phyloP scores from a whole-genome alignment of 345 rosid species.

The Limnanthes douglasii region DNA sequence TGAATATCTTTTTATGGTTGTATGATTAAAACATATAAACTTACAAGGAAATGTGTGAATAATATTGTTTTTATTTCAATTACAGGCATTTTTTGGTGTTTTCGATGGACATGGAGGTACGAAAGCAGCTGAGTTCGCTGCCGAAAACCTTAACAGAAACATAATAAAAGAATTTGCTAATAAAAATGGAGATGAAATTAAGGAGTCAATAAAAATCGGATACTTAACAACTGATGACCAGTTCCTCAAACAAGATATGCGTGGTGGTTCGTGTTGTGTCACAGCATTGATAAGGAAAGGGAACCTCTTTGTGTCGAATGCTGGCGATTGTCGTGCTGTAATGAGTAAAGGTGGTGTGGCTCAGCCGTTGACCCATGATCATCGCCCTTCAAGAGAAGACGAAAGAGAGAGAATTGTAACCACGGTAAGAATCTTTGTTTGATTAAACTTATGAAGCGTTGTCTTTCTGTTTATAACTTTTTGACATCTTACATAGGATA shows the following conservation, averaged over 20 bases:
- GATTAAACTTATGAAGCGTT: too few species aligned
- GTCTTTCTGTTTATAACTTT: too few species aligned
- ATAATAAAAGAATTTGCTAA: constrained; percentile 26
- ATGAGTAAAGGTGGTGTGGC: constrained; percentile 63
- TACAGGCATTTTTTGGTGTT: constrained; percentile 67
- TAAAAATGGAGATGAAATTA: constrained; percentile 21
- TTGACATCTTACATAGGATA: too few species aligned
- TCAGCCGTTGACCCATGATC: constrained; percentile 73
- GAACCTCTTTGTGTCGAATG: constrained; percentile 65
- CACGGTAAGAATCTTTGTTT: constrained; percentile 26
- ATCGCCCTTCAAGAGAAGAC: constrained; percentile 70
- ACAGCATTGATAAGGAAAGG: constrained; percentile 63
- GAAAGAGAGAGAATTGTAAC: constrained; percentile 55
- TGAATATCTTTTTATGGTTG: too few species aligned
- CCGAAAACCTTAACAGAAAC: constrained; percentile 52
- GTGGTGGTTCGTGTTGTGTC: constrained; percentile 81
- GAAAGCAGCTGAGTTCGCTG: constrained; percentile 74
- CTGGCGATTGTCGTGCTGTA: constrained; percentile 92
- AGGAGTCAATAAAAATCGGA: constrained; percentile 53
- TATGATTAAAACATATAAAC: too few species aligned
- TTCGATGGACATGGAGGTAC: constrained; percentile 90
- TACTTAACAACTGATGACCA: constrained; percentile 61
- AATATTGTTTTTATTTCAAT: not conserved
- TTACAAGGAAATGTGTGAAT: too few species aligned
- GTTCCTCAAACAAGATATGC: constrained; percentile 36